These are phyloP conservation scores for Anthracocystis setariae DNA, from an alignment of 1,284 basidiomycete genomes.

Conservation along the genomic window DNA sequence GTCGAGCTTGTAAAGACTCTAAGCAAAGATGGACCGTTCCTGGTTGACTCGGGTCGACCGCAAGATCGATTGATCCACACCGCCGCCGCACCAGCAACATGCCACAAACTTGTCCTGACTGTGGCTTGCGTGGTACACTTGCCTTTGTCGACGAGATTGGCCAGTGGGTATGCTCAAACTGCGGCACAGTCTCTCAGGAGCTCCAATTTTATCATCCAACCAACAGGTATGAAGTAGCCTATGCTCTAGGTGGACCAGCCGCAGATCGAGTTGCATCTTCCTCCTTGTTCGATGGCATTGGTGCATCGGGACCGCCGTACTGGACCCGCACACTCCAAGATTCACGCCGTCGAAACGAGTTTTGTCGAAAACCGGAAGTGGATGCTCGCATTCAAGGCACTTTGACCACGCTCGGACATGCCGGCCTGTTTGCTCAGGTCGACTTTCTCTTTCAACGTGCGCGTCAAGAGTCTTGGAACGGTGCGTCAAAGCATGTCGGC, in stretches of 20 bases:
- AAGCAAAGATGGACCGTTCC: background rate
- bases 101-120: slow-evolving; percentile 23
- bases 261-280: slow-evolving; percentile 5
- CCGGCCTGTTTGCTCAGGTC: slow-evolving; percentile 20
- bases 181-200: slow-evolving; percentile 19
- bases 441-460: slow-evolving; percentile 38
- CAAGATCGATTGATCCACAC: background rate
- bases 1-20: too few species aligned
- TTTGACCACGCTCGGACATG: slow-evolving; percentile 13
- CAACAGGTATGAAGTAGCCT: slow-evolving; percentile 17
- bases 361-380: slow-evolving; percentile 29
- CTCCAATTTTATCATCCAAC: slow-evolving; percentile 32
- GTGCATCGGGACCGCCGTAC: background rate
- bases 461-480: slow-evolving; percentile 21
- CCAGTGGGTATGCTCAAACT: slow-evolving; percentile 24
- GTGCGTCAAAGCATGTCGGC: background rate
- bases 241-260: slow-evolving; percentile 17
- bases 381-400: slow-evolving; percentile 25
- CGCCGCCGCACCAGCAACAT: slow-evolving; percentile 6
- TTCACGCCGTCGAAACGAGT: slow-evolving; percentile 1
- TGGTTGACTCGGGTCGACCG: background rate
- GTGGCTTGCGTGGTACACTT: slow-evolving; percentile 13
- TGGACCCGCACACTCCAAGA: slow-evolving; percentile 22
- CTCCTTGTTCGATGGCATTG: background rate
- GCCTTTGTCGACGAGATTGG: slow-evolving; percentile 19